Evolutionary conservation across 805 yeast species (phyloP), one percentile per base, ranked within the genome.

Genomic region (Saccharomycopsis oosterbeekiorum): DNA sequence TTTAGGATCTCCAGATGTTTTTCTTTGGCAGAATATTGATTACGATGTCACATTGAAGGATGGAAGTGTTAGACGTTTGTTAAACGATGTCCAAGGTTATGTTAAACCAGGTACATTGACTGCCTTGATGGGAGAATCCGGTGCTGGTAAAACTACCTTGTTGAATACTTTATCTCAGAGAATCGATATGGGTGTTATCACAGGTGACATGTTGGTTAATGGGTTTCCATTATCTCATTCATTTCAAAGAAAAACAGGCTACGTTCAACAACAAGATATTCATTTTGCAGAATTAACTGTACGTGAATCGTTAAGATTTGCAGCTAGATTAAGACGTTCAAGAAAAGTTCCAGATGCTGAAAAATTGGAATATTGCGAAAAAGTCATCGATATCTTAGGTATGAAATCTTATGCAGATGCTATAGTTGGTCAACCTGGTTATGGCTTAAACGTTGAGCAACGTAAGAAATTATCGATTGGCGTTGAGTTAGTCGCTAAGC

Each of bases 91-190:
- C 37, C 81, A 80, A 65, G 91, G 91, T 36, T 85, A 83, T 78
- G 87, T 84, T 62, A 80, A 82, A 68, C 88, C 89, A 15, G 91
- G 91, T 60, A 83, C 85, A 11, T 69, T 79, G 63, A 78, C 81
- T 29, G 82, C 80, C 12, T 70, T 82, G 36, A 80, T 82, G 84
- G 85, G 85, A 66, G 84, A 81, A 56, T 80, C 85, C n/a, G 85
- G 85, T 69, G 84, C 84, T 36, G 85, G 86, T 68, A 82, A 82
- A 66, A 82, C 85, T 11, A 82, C 85, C 11, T 70, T 82, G 59
- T 73, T 82, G 66, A 82, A 82, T 69, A 77, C 77, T 21, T 71
- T 81, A 61, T 80, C 84, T 54, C 81, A 79, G 66, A 74, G 86
- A 70, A 75, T 78, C 63, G 78, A 80, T 47, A 75, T 76, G 71